phyloP scores from a whole-genome alignment of 208 protist genomes.

The Crithidia mellificae region DNA sequence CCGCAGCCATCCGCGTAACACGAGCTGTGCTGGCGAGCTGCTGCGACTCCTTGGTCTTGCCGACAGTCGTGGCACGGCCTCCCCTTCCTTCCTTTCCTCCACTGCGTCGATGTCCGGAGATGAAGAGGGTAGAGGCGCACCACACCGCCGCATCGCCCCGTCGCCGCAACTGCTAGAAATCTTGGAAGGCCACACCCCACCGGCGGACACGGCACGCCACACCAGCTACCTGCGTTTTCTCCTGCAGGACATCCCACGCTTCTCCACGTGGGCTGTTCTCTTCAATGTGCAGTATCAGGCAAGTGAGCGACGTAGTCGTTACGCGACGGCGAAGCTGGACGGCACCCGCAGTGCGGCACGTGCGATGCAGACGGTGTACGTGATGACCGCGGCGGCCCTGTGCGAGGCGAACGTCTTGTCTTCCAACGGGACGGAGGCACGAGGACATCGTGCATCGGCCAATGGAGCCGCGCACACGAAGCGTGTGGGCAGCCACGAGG shows the following conservation, averaged over 20 bases:
- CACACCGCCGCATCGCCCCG: constrained; percentile 31
- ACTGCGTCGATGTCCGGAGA: neutral
- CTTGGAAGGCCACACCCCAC: constrained; percentile 41
- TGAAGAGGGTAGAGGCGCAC: constrained; percentile 5
- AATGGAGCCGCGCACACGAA: neutral
- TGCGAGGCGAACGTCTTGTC: neutral
- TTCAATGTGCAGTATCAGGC: constrained; percentile 44
- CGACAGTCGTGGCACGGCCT: neutral
- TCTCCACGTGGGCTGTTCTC: constrained; percentile 35
- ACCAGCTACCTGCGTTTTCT: constrained; percentile 32
- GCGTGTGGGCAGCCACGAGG: neutral
- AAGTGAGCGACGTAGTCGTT: constrained; percentile 21
- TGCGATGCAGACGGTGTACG: constrained; percentile 22
- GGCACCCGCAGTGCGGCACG: constrained; percentile 3
- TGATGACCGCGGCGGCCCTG: constrained; percentile 4
- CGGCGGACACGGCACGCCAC: constrained; percentile 30
- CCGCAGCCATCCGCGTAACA: neutral
- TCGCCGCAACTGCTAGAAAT: constrained; percentile 46
- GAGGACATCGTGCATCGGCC: neutral
- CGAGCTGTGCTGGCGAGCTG: neutral
- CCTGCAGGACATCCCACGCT: constrained; percentile 33
- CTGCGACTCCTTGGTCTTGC: neutral
- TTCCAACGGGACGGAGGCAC: neutral
- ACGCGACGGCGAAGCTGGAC: constrained; percentile 13
- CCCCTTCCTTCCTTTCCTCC: neutral